phyloP scores from a whole-genome alignment of 768 basidiomycete genomes.

The Amanita molliuscula region DNA sequence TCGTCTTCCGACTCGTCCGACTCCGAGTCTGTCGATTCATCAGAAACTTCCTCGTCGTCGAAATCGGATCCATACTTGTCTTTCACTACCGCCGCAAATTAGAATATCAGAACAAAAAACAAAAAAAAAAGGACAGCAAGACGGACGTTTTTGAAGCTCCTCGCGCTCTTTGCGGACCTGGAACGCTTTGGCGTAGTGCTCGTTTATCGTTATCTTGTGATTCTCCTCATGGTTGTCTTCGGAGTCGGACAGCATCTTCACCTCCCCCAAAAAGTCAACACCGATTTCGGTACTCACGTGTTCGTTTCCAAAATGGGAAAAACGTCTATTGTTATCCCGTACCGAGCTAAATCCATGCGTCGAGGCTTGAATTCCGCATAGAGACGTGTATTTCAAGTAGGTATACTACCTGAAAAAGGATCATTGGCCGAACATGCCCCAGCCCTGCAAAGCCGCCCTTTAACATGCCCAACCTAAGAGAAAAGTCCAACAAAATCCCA shows the following conservation, averaged over 20 bases:
- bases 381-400: too few relatives aligned
- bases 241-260: slow-evolving; percentile 16
- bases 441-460: too few relatives aligned
- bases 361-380: too few relatives aligned
- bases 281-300: neutral
- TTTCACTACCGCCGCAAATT: slow-evolving; percentile 44
- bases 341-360: too few relatives aligned
- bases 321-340: too few relatives aligned
- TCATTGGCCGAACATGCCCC: too few relatives aligned
- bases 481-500: too few relatives aligned
- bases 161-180: slow-evolving; percentile 78
- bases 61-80: slow-evolving; percentile 79
- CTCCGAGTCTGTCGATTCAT: slow-evolving; percentile 53
- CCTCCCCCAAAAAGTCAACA: neutral
- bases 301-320: too few relatives aligned
- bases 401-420: too few relatives aligned
- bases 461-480: too few relatives aligned
- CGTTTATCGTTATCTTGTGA: slow-evolving; percentile 22
- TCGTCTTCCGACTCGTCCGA: slow-evolving; percentile 84
- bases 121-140: neutral
- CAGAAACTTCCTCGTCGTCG: slow-evolving; percentile 40
- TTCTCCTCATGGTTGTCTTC: slow-evolving; percentile 12
- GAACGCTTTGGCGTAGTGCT: slow-evolving; percentile 62
- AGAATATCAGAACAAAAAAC: slow-evolving; percentile 1
- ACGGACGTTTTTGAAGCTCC: slow-evolving; percentile 68